A percentile compares a stretch with the other conserved stretches of the same genome.
Conservation (phyloP, 176 grass and related monocot genomes). For the Saccharum officinarum region DNA sequence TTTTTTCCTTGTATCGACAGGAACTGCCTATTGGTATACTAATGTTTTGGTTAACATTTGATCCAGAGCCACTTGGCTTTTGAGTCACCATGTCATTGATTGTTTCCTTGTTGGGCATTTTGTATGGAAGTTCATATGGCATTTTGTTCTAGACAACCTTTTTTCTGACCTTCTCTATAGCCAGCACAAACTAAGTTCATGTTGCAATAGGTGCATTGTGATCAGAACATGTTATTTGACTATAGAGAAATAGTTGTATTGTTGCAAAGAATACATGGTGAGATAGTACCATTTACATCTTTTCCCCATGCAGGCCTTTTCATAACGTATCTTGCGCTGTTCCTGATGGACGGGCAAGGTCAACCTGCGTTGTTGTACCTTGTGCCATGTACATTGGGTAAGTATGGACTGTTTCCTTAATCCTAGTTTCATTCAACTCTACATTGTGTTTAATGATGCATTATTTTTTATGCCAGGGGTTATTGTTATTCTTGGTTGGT, state of each 20-base stretch:
- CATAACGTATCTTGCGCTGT: conserved; percentile 83
- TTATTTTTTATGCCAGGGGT: conserved; percentile 43
- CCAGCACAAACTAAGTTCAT: background rate
- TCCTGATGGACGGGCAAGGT: conserved; percentile 87
- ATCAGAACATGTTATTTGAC: background rate
- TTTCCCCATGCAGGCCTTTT: conserved; percentile 65
- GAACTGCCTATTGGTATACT: background rate
- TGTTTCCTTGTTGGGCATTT: background rate
- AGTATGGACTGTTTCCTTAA: background rate
- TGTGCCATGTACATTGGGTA: conserved; percentile 94
- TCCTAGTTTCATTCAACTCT: background rate
- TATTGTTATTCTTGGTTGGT: conserved; percentile 76
- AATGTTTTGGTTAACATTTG: background rate
- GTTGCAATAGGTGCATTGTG: background rate
- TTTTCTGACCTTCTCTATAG: background rate
- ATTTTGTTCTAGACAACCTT: background rate
- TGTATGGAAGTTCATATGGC: background rate
- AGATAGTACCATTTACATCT: background rate
- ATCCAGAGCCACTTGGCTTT: background rate
- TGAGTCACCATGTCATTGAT: background rate
- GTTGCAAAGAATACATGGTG: background rate
- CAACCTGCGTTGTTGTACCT: conserved; percentile 90
- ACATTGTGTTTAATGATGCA: background rate
- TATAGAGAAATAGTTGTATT: background rate
- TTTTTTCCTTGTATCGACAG: background rate